phyloP scores from a whole-genome alignment of 495 filamentous ascomycete species.

The Lasiosphaeris hirsuta region DNA sequence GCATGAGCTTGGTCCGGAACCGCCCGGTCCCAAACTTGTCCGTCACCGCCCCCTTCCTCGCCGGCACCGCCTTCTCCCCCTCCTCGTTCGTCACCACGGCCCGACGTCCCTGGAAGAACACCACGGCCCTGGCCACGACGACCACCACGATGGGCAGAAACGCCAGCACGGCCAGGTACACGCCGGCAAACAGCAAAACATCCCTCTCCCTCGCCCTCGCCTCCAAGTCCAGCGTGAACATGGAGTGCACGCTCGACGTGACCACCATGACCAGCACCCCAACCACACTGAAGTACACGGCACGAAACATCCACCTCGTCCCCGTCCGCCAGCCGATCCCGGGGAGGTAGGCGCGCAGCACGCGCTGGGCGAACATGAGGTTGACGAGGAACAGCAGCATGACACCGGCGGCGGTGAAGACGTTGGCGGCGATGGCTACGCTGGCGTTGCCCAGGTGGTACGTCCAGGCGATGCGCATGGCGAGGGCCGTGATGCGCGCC shows the following conservation, averaged over 20 bases:
- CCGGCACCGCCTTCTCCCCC: conserved; percentile 42
- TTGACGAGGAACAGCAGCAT: conserved; percentile 76
- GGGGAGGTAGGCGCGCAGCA: conserved; percentile 68
- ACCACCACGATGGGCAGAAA: conserved; percentile 63
- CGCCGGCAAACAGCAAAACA: conserved; percentile 63
- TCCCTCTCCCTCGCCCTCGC: conserved; percentile 51
- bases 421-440: conserved; percentile 65
- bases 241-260: conserved; percentile 55
- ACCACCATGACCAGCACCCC: conserved; percentile 67
- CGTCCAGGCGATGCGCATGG: conserved; percentile 62
- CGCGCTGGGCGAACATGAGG: conserved; percentile 70
- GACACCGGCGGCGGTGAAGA: conserved; percentile 73
- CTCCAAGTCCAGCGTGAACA: conserved; percentile 58
- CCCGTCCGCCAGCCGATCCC: conserved; percentile 58
- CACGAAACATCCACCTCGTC: conserved; percentile 46
- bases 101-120: conserved; percentile 44
- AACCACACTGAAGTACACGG: conserved; percentile 57
- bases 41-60: conserved; percentile 36
- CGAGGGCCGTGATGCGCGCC: conserved; percentile 60
- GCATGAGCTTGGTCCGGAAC: conserved; percentile 57
- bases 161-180: conserved; percentile 64
- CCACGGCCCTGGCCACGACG: conserved; percentile 29
- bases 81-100: conserved; percentile 29
- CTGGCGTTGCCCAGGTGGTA: conserved; percentile 40
- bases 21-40: conserved; percentile 70